Percentiles rank a stretch among this genome's conserved stretches.
phyloP scores from a whole-genome alignment of 495 filamentous ascomycete genomes.

The Aspergillus carlsbadensis region DNA sequence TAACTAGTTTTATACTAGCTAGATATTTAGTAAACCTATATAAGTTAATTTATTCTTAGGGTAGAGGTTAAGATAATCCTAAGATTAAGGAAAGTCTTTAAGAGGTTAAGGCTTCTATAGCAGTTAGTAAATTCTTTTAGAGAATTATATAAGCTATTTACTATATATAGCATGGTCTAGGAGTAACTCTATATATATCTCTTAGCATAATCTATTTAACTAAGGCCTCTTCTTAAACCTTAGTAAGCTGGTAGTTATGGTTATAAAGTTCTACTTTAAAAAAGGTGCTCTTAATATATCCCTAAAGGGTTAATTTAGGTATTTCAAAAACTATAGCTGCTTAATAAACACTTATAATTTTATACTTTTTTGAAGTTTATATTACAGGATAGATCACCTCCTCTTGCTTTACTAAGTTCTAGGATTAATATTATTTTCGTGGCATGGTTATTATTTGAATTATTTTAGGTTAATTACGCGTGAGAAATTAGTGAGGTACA shows the following conservation, averaged over 20 bases:
- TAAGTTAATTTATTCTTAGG: too few species aligned
- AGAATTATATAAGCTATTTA: constrained; percentile 28
- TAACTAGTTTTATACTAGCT: too few species aligned
- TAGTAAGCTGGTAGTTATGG: constrained; percentile 23
- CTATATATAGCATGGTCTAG: constrained; percentile 21
- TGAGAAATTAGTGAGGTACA: too few species aligned
- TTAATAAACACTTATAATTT: constrained; percentile 4
- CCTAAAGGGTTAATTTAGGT: constrained; percentile 17
- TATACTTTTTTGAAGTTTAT: not conserved
- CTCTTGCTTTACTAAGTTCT: constrained; percentile 13
- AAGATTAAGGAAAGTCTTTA: too few species aligned
- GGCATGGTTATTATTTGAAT: constrained; percentile 12
- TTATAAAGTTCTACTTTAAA: constrained; percentile 6
- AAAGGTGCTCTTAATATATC: constrained; percentile 10
- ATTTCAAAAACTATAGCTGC: constrained; percentile 9
- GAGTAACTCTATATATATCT: constrained; percentile 15
- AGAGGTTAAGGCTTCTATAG: too few species aligned
- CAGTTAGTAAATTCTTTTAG: constrained; percentile 4
- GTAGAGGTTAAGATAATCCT: too few species aligned
- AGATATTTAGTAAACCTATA: too few species aligned
- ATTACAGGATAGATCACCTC: constrained; percentile 6
- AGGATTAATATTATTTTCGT: constrained; percentile 4
- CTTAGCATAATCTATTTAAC: constrained; percentile 29
- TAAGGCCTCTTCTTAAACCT: constrained; percentile 22
- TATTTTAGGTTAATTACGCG: too few species aligned